phyloP scores from a whole-genome alignment of 2,329 filamentous ascomycete species.

The Leptographium lundbergii region DNA sequence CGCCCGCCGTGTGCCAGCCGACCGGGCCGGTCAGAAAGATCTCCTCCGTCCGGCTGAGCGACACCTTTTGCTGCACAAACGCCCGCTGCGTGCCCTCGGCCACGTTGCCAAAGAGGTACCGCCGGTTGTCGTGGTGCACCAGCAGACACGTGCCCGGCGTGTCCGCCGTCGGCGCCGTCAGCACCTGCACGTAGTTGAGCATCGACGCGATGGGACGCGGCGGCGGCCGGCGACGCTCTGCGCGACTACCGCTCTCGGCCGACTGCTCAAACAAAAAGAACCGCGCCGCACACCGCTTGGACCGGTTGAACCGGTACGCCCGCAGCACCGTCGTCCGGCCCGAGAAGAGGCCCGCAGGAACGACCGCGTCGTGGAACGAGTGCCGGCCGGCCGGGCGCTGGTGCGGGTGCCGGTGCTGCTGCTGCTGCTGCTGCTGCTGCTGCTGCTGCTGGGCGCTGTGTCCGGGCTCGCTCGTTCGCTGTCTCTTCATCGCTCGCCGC shows the following conservation, averaged over 20 bases:
- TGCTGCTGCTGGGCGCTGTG: not conserved
- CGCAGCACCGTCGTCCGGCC: not conserved
- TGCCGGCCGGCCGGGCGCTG: not conserved
- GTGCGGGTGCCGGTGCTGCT: too few species aligned
- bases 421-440: too few species aligned
- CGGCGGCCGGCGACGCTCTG: not conserved
- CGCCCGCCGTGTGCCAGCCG: slow-evolving; percentile 66
- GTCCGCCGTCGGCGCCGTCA: slow-evolving; percentile 77
- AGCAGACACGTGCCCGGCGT: slow-evolving; percentile 68
- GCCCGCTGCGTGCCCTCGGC: slow-evolving; percentile 77
- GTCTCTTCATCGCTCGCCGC: not conserved
- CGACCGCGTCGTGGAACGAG: not conserved
- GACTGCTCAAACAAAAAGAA: slow-evolving; percentile 6
- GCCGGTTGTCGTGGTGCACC: slow-evolving; percentile 67
- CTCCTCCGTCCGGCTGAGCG: slow-evolving; percentile 54
- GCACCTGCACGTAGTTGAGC: slow-evolving; percentile 61
- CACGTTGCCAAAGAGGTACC: slow-evolving; percentile 76
- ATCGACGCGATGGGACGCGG: slow-evolving; percentile 30
- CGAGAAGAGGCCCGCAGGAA: slow-evolving; percentile 4
- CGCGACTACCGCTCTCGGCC: too few species aligned
- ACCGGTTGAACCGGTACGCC: not conserved
- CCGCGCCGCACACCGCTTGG: not conserved
- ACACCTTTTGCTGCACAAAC: slow-evolving; percentile 53
- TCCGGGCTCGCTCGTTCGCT: not conserved
- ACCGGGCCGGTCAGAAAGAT: slow-evolving; percentile 73